These are phyloP conservation scores for Globisporangium cystogenes DNA, from an alignment of 352 stramenopile genomes.

Conservation along the genomic window DNA sequence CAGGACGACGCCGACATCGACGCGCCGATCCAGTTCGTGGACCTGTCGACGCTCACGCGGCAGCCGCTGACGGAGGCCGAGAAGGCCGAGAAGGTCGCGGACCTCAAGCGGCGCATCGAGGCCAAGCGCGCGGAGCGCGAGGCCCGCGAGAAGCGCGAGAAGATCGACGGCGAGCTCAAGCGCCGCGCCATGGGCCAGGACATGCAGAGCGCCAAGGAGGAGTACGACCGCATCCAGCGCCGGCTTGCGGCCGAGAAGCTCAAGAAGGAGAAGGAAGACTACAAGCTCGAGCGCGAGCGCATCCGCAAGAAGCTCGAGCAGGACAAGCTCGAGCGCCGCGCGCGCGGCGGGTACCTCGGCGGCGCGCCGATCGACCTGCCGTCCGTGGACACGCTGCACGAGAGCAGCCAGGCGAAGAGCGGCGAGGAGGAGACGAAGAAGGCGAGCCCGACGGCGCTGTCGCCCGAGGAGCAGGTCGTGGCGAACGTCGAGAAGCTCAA, in stretches of 20 bases:
- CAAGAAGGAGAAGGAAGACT: conserved; percentile 88
- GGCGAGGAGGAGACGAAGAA: conserved; percentile 29
- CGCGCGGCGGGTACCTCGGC: conserved; percentile 75
- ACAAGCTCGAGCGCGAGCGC: conserved; percentile 85
- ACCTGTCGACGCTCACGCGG: conserved; percentile 41
- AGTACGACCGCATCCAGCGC: conserved; percentile 79
- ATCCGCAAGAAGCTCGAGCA: conserved; percentile 86
- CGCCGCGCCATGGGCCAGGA: conserved; percentile 71
- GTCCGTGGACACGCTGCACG: conserved; percentile 19
- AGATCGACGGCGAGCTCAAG: conserved; percentile 67
- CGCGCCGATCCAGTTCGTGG: conserved; percentile 83
- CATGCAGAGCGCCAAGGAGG: conserved; percentile 67
- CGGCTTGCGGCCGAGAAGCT: conserved; percentile 74
- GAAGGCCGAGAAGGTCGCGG: conserved; percentile 82
- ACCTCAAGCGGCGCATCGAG: conserved; percentile 78
- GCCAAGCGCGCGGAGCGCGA: conserved; percentile 72
- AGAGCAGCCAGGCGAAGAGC: no score
- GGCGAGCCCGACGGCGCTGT: conserved; percentile 27
- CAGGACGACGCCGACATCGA: conserved; percentile 88
- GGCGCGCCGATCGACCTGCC: conserved; percentile 57
- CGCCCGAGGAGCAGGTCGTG: conserved; percentile 64
- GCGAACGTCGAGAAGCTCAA: conserved; percentile 78
- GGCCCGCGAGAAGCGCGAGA: conserved; percentile 70
- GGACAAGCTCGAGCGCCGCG: conserved; percentile 88
- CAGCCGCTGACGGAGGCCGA: conserved; percentile 79